phyloP scores from a whole-genome alignment of 768 basidiomycete genomes.

The Boletus insuetus region DNA sequence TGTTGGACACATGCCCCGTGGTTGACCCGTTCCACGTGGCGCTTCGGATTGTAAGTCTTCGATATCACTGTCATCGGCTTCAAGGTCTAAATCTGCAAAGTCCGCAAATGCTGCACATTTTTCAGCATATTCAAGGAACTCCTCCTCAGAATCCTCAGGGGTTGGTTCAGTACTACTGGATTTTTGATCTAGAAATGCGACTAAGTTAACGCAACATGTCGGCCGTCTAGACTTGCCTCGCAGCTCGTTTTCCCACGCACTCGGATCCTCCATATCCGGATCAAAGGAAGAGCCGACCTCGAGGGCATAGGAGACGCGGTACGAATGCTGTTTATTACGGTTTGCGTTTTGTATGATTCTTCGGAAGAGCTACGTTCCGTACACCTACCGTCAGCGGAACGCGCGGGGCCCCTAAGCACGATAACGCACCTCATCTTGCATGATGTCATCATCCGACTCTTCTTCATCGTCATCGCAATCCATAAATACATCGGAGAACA shows the following conservation, averaged over 20 bases:
- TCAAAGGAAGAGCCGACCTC: constrained; percentile 79
- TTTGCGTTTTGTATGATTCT: constrained; percentile 59
- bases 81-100: constrained; percentile 43
- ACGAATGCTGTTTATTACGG: constrained; percentile 49
- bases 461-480: constrained; percentile 55
- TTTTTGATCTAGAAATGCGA: background rate
- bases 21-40: background rate
- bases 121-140: constrained; percentile 58
- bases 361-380: constrained; percentile 53
- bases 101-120: constrained; percentile 45
- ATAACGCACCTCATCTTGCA: constrained; percentile 57
- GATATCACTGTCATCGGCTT: constrained; percentile 17
- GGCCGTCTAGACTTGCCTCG: constrained; percentile 36
- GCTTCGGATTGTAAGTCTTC: constrained; percentile 13
- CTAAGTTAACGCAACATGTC: background rate
- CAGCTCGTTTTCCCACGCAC: constrained; percentile 58
- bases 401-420: background rate
- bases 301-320: constrained; percentile 58
- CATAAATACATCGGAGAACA: constrained; percentile 43
- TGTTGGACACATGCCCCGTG: background rate
- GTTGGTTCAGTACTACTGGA: constrained; percentile 22
- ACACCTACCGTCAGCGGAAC: constrained; percentile 4
- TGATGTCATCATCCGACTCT: constrained; percentile 55
- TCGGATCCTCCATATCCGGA: constrained; percentile 64
- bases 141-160: constrained; percentile 52